Percentiles rank a stretch among this genome's conserved stretches.
phyloP scores from a whole-genome alignment of 179 eudicot species.

The Actinidia chinensis region DNA sequence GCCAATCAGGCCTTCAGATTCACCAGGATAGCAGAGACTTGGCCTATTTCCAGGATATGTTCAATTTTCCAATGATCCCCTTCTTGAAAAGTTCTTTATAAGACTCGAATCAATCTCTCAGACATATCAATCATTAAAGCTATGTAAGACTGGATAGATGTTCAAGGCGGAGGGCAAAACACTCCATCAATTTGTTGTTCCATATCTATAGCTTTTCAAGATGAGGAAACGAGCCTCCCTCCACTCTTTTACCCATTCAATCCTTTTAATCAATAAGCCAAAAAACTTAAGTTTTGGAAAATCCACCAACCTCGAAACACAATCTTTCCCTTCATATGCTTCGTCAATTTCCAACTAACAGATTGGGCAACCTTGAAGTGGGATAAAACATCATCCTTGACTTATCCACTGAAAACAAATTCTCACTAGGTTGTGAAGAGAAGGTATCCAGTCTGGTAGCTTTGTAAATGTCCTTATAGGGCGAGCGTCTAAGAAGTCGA shows the following conservation, averaged over 20 bases:
- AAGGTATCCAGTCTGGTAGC: constrained; percentile 21
- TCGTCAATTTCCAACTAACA: constrained; percentile 19
- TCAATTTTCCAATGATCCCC: background rate
- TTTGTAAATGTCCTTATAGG: constrained; percentile 18
- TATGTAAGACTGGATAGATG: constrained; percentile 3
- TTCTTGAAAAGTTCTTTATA: background rate
- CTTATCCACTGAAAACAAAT: too few species aligned
- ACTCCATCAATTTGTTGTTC: constrained; percentile 2
- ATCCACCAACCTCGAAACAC: constrained; percentile 13
- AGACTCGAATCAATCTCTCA: background rate
- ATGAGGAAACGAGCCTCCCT: constrained; percentile 16
- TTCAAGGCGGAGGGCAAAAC: constrained; percentile 3
- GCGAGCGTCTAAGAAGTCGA: constrained; percentile 16
- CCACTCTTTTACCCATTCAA: constrained; percentile 7
- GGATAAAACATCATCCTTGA: too few species aligned
- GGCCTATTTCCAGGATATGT: too few species aligned
- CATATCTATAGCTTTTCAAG: constrained; percentile 3
- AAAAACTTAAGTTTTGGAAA: constrained; percentile 9
- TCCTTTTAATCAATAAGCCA: background rate
- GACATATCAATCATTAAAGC: too few species aligned
- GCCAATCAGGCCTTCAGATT: too few species aligned
- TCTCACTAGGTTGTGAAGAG: too few species aligned
- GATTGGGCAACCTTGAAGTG: too few species aligned
- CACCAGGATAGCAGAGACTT: too few species aligned
- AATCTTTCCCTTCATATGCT: too few species aligned